Percentiles rank a stretch among this genome's conserved stretches.
These are phyloP conservation scores for Chlorella sp. DNA, from an alignment of 139 green algal genomes.

Conservation along the genomic window DNA sequence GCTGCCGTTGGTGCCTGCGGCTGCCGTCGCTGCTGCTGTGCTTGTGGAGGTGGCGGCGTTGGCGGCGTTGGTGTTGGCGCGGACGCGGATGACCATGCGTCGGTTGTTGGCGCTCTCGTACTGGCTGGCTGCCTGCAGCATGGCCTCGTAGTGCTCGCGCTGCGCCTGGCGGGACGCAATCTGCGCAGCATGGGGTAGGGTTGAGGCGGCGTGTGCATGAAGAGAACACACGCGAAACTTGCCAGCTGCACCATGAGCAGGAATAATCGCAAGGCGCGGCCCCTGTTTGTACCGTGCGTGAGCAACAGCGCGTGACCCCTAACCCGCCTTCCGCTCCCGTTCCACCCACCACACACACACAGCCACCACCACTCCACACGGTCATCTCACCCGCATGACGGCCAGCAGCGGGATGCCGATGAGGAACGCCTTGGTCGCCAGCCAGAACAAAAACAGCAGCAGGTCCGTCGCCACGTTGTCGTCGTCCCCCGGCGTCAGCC, in stretches of 20 bases:
- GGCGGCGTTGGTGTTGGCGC: no score
- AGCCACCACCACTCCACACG: no score
- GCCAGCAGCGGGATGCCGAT: conserved; percentile 33
- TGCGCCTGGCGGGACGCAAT: conserved; percentile 20
- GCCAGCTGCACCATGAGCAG: no score
- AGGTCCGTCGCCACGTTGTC: conserved; percentile 1
- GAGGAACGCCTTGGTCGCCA: conserved; percentile 34
- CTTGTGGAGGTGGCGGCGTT: no score
- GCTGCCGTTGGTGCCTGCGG: no score
- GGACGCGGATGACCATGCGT: conserved; percentile 20
- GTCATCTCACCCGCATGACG: conserved; percentile 14
- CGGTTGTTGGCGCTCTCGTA: neutral
- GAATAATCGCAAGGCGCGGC: no score
- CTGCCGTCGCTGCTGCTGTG: no score
- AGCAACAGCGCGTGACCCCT: no score
- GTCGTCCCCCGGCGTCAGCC: neutral
- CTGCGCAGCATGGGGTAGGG: neutral
- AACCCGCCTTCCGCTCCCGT: no score
- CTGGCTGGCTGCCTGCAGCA: conserved; percentile 18
- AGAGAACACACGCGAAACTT: no score
- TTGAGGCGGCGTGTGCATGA: neutral
- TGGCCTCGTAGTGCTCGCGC: conserved; percentile 28
- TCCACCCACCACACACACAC: no score
- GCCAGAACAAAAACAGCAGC: conserved; percentile 32
- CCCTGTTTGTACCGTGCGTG: no score